Conservation (phyloP, 805 yeast genomes). For the Metschnikowia peoriensis region DNA sequence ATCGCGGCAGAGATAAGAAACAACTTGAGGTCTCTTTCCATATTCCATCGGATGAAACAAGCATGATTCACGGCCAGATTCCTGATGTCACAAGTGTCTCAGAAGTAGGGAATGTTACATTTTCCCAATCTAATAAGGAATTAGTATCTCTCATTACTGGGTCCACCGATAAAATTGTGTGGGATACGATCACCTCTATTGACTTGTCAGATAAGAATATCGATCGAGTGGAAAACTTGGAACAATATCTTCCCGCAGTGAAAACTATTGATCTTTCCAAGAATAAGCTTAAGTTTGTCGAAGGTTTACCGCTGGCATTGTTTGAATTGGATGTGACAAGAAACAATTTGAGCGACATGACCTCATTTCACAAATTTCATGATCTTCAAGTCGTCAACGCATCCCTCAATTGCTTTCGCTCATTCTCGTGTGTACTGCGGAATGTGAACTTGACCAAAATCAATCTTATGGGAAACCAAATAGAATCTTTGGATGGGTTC, state of each 20-base stretch:
- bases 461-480: slow-evolving; percentile 34
- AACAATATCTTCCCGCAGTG: slow-evolving; percentile 45
- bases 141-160: slow-evolving; percentile 47
- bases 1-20: slow-evolving; percentile 3
- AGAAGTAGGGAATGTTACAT: slow-evolving; percentile 44
- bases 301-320: slow-evolving; percentile 44
- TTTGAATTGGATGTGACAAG: slow-evolving; percentile 38
- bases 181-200: slow-evolving; percentile 43
- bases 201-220: slow-evolving; percentile 33
- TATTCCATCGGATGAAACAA: slow-evolving; percentile 26
- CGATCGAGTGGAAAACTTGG: slow-evolving; percentile 43
- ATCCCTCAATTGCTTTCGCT: slow-evolving; percentile 35
- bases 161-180: slow-evolving; percentile 33
- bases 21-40: slow-evolving; percentile 42
- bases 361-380: slow-evolving; percentile 39
- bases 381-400: slow-evolving; percentile 45
- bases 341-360: slow-evolving; percentile 40
- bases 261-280: slow-evolving; percentile 37
- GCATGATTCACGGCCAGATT: slow-evolving; percentile 8
- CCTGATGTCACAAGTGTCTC: slow-evolving; percentile 43
- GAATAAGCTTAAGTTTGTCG: slow-evolving; percentile 42
- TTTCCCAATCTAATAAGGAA: slow-evolving; percentile 44
- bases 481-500: slow-evolving; percentile 38
- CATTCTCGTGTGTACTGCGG: slow-evolving; percentile 33
- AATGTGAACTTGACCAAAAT: slow-evolving; percentile 45